These are phyloP conservation scores for Moesziomyces globuligerus DNA, from an alignment of 1,284 basidiomycete genomes.

Conservation along the genomic window DNA sequence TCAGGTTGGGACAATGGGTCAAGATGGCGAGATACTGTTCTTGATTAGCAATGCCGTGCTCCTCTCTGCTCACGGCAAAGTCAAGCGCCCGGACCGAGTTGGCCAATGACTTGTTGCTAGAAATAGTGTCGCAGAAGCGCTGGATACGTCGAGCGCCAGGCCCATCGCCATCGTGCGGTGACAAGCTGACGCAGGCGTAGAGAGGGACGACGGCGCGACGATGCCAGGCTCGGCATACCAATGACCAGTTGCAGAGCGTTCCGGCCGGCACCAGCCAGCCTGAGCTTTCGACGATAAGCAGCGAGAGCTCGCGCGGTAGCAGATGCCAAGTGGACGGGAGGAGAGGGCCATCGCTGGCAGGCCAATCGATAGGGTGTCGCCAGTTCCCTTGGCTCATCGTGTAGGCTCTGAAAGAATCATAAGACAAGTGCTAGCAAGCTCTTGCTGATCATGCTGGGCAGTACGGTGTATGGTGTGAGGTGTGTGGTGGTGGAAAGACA, in stretches of 20 bases:
- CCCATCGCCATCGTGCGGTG: conserved; percentile 24
- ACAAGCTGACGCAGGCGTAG: conserved; percentile 28
- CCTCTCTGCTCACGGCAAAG: conserved; percentile 40
- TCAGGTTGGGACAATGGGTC: conserved; percentile 31
- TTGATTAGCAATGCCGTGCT: conserved; percentile 35
- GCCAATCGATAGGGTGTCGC: conserved; percentile 29
- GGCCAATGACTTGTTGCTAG: conserved; percentile 24
- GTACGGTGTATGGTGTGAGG: background rate
- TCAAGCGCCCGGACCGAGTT: conserved; percentile 30
- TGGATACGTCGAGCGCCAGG: conserved; percentile 28
- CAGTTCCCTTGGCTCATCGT: conserved; percentile 25
- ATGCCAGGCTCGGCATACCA: conserved; percentile 31
- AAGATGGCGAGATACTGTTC: conserved; percentile 33
- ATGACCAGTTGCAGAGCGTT: conserved; percentile 26
- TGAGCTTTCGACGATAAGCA: conserved; percentile 24
- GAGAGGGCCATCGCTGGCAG: conserved; percentile 10
- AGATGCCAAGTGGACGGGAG: conserved; percentile 20
- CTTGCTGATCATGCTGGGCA: background rate
- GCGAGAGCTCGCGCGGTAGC: conserved; percentile 25
- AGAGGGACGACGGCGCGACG: conserved; percentile 16
- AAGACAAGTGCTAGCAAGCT: background rate
- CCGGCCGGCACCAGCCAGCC: conserved; percentile 24
- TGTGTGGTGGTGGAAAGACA: background rate
- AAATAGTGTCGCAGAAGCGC: conserved; percentile 40
- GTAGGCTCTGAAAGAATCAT: background rate